Evolutionary conservation across 257 asterid genomes (phyloP).

Genomic region (Salvia miltiorrhiza): DNA sequence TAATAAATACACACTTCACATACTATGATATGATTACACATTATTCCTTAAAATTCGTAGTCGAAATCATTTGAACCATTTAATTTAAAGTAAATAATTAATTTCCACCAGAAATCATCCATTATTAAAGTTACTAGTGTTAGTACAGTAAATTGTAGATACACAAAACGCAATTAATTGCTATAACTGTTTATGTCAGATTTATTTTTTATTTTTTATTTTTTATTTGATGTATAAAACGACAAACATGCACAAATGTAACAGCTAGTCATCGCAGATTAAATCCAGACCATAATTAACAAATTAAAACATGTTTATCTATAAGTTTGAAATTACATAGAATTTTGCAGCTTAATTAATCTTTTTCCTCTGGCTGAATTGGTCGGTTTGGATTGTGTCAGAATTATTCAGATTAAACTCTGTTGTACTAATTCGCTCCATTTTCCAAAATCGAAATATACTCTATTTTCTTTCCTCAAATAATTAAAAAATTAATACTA

Average conservation of each 20-base stretch:
- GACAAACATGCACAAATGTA: conserved; percentile 16
- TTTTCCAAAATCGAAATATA: background rate
- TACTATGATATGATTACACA: too few relatives aligned
- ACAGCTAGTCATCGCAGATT: background rate
- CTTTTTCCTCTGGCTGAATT: conserved; percentile 1
- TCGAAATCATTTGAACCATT: too few relatives aligned
- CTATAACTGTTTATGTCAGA: background rate
- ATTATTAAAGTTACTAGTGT: too few relatives aligned
- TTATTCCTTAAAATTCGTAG: too few relatives aligned
- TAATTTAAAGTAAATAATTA: too few relatives aligned
- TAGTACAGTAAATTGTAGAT: background rate
- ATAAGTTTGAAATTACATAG: background rate
- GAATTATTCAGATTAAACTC: conserved; percentile 20
- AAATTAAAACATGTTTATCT: background rate
- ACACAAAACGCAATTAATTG: background rate
- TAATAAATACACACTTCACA: too few relatives aligned
- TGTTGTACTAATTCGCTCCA: conserved; percentile 15
- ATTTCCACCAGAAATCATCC: background rate
- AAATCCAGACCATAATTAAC: background rate
- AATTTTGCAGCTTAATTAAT: conserved; percentile 7
- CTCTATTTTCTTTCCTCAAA: background rate
- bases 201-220: background rate
- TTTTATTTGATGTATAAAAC: too few relatives aligned
- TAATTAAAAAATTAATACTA: background rate
- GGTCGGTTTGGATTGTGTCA: conserved; percentile 36